Evolutionary conservation across 257 asterid genomes (phyloP).

Genomic region (Gentiana macrophylla): DNA sequence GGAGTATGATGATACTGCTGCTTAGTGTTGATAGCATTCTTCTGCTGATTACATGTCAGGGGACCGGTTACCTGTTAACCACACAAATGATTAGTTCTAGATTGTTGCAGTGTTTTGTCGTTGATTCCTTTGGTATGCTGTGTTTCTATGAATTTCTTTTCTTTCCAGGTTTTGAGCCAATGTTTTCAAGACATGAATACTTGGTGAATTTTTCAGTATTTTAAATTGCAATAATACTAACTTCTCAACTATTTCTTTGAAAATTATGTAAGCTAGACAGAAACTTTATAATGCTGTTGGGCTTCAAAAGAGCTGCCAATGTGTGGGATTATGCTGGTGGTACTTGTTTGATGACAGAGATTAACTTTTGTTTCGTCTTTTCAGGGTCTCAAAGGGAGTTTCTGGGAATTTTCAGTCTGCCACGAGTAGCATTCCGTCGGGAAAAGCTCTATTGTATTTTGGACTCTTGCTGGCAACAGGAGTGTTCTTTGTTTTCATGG

Average conservation of each 20-base stretch:
- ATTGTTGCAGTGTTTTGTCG: too few species aligned
- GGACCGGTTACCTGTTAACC: too few species aligned
- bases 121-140: too few species aligned
- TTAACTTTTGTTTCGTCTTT: conserved; percentile 1
- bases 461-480: conserved; percentile 77
- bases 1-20: too few species aligned
- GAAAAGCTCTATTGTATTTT: conserved; percentile 84
- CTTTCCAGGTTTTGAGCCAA: too few species aligned
- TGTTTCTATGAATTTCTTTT: too few species aligned
- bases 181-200: not conserved
- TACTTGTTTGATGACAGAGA: not conserved
- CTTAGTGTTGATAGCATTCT: too few species aligned
- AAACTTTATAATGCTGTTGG: not conserved
- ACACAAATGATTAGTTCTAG: too few species aligned
- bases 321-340: not conserved
- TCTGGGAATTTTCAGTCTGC: conserved; percentile 98
- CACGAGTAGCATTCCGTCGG: conserved; percentile 82
- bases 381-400: conserved; percentile 86
- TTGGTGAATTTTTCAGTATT: not conserved
- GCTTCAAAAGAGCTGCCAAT: not conserved
- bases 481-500: conserved; percentile 76
- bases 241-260: not conserved
- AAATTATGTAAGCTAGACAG: not conserved
- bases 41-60: too few species aligned
- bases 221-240: not conserved